Percentiles rank a stretch among this genome's conserved stretches.
These are phyloP conservation scores for Myxozyma neglecta DNA, from an alignment of 805 yeast species.

Conservation along the genomic window DNA sequence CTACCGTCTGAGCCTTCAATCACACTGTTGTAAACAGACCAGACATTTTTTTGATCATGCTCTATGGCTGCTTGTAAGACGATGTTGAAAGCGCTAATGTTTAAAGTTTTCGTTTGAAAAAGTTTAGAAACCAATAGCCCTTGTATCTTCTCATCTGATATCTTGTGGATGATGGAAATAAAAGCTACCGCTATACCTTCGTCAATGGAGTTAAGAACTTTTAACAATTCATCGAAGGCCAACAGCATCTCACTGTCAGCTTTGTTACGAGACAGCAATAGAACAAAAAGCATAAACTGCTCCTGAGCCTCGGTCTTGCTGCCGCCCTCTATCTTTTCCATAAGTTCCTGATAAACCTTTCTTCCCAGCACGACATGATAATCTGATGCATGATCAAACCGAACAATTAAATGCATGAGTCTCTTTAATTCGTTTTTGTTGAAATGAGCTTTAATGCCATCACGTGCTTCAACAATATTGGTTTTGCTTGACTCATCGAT, in stretches of 20 bases:
- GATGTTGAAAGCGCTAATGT: slow-evolving; percentile 26
- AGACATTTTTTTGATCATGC: slow-evolving; percentile 13
- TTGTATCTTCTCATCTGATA: slow-evolving; percentile 19
- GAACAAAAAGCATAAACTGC: slow-evolving; percentile 22
- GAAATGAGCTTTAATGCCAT: slow-evolving; percentile 9
- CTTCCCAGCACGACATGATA: slow-evolving; percentile 27
- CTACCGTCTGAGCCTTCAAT: not conserved
- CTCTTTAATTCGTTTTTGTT: slow-evolving; percentile 10
- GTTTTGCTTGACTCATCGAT: slow-evolving; percentile 1
- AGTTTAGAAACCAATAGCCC: slow-evolving; percentile 15
- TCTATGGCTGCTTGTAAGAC: slow-evolving; percentile 30
- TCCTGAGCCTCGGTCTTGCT: slow-evolving; percentile 10
- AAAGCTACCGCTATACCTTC: slow-evolving; percentile 24
- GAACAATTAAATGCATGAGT: slow-evolving; percentile 12
- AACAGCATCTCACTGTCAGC: slow-evolving; percentile 24
- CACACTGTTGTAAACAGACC: slow-evolving; percentile 14
- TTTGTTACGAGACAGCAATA: slow-evolving; percentile 22
- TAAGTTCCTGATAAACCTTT: slow-evolving; percentile 17
- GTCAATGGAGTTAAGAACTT: slow-evolving; percentile 2
- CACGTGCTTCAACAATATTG: slow-evolving; percentile 4
- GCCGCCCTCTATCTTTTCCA: not conserved
- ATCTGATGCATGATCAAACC: slow-evolving; percentile 14
- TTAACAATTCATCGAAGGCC: slow-evolving; percentile 23
- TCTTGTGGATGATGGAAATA: slow-evolving; percentile 24
- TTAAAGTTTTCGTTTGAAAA: slow-evolving; percentile 2